Base-by-base conservation (phyloP, 805 yeast genomes). In the Yamadazyma takamatsuzukensis region DNA sequence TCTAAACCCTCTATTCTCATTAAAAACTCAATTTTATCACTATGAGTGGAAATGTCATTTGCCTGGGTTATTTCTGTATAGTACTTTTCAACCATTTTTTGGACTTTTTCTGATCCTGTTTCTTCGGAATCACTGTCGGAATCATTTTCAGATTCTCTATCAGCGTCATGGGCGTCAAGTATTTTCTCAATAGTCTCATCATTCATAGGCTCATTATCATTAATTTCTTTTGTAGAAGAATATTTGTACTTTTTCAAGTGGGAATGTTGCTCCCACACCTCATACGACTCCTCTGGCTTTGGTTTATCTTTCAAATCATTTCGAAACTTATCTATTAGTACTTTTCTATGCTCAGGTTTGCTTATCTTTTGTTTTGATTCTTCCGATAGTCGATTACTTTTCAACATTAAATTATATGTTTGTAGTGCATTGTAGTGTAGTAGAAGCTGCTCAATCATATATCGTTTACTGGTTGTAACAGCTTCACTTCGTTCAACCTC, bases 281-380 rank as follows among this genome's bases (percentile, higher is more conserved):
- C 67, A 32, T 38, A 61, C 0, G 63, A 48, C 19, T 59, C 66
- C 35, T 58, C 61, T 3, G 64, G 65, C 25, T 45, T 34, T 29
- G 49, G 36, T 15, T 49, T 40, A 22, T 48, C 50, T 29, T 45
- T 48, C 25, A 58, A 46, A 29, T 55, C 56, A 27, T 43, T 38
- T 19, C 33, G 11, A 13, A 37, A 22, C 12, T 17, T 12, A 6
- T 30, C 18, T 11, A 37, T 15, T 8, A 37, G 16, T 6, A 25
- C 24, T 21, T 19, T 29, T 27, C 28, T 30, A 21, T 33, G 22
- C 14, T 18, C 11, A 3, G 33, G 32, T 22, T 28, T 25, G 5
- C 18, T n/a, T 6, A 36, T 22, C 21, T 30, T 30, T 15, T n/a
- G 8, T 18, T 21, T 25, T 19, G 11, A 19, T 19, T 11, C 11